phyloP scores from a whole-genome alignment of 1,284 basidiomycete genomes.

The Gomphus bonarii region DNA sequence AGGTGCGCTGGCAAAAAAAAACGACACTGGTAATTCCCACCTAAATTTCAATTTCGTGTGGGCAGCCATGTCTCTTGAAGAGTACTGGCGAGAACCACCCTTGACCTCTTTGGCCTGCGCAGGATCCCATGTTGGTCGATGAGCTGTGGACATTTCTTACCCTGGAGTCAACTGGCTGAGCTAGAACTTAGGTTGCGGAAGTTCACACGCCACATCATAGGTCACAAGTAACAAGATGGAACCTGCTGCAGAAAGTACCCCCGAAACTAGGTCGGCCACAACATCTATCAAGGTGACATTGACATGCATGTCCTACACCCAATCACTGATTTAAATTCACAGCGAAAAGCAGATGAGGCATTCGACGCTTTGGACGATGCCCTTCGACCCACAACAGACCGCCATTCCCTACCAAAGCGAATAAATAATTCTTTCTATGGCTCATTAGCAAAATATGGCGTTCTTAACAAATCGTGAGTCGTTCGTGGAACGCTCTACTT shows the following conservation, averaged over 20 bases:
- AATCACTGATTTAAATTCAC: not conserved
- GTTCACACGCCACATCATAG: not conserved
- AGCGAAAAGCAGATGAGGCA: constrained; percentile 19
- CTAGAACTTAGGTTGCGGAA: not conserved
- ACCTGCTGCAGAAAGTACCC: not conserved
- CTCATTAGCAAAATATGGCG: constrained; percentile 64
- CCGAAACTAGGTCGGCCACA: not conserved
- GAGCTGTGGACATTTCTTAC: constrained; percentile 66
- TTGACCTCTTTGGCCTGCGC: constrained; percentile 80
- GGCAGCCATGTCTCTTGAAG: constrained; percentile 81
- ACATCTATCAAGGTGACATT: constrained; percentile 6
- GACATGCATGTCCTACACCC: not conserved
- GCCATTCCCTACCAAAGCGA: constrained; percentile 48
- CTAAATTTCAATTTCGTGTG: constrained; percentile 96
- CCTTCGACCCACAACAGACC: constrained; percentile 7
- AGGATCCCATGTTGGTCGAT: constrained; percentile 85
- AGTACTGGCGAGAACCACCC: constrained; percentile 81
- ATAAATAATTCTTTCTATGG: constrained; percentile 52
- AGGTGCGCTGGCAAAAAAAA: constrained; percentile 7
- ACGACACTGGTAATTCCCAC: constrained; percentile 26
- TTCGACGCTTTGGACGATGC: constrained; percentile 18
- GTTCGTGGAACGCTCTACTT: constrained; percentile 16
- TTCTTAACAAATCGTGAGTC: constrained; percentile 37
- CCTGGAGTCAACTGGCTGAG: not conserved
- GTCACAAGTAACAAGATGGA: not conserved